Evolutionary conservation across 139 green algal species (phyloP).

Genomic region (Asterochloris sp.): DNA sequence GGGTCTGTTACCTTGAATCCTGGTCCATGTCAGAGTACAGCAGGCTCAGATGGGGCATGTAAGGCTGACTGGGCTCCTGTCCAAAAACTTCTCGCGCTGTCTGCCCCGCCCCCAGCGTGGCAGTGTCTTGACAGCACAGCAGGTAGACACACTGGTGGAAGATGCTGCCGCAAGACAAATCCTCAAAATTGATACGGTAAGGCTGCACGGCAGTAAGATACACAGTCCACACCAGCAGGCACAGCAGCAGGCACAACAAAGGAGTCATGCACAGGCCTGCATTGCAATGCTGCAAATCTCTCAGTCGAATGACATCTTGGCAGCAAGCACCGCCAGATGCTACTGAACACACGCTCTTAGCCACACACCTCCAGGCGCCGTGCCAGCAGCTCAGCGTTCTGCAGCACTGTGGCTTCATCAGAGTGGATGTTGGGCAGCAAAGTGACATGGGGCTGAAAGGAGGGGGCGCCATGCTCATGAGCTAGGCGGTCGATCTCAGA

Average conservation of each 20-base stretch:
- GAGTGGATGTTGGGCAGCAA: background rate
- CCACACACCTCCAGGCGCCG: background rate
- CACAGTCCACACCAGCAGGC: background rate
- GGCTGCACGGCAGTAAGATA: background rate
- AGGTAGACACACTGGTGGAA: conserved; percentile 13
- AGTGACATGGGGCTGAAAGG: conserved; percentile 13
- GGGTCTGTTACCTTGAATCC: background rate
- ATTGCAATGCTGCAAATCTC: background rate
- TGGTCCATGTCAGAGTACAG: conserved; percentile 17
- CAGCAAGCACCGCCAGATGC: background rate
- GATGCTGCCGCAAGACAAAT: background rate
- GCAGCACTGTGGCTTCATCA: background rate
- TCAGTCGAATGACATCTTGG: background rate
- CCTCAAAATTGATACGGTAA: conserved; percentile 6
- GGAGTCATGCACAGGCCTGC: background rate
- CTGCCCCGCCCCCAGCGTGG: background rate
- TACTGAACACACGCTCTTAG: background rate
- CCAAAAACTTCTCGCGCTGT: background rate
- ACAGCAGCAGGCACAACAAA: background rate
- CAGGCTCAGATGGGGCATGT: conserved; percentile 13
- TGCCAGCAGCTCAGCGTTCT: background rate
- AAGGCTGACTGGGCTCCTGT: background rate
- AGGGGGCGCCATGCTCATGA: conserved; percentile 3
- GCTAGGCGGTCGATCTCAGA: conserved; percentile 5
- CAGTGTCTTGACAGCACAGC: conserved; percentile 8